Conservation (phyloP, 371 early-diverging fungal species). For the Saksenaea vasiformis region DNA sequence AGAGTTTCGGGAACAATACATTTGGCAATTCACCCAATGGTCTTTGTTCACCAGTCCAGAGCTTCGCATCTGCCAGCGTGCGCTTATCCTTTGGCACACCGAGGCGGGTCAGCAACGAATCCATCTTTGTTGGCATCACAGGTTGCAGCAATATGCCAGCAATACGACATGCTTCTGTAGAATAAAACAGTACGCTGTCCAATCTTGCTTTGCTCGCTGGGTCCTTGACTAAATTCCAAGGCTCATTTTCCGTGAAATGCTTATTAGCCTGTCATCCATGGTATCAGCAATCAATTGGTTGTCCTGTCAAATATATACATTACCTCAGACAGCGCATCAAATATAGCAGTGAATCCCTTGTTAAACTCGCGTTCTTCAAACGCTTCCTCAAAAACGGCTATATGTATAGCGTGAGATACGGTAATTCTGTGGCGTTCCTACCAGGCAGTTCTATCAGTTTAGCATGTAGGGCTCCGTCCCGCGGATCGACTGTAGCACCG, state of each 20-base stretch:
- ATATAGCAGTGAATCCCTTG: slow-evolving; percentile 53
- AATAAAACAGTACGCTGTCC: slow-evolving; percentile 66
- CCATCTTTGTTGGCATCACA: slow-evolving; percentile 83
- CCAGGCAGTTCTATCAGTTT: slow-evolving; percentile 45
- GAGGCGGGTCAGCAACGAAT: slow-evolving; percentile 63
- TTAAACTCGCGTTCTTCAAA: slow-evolving; percentile 53
- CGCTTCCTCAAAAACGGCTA: slow-evolving; percentile 33
- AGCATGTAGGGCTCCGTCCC: slow-evolving; percentile 40
- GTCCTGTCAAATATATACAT: not conserved
- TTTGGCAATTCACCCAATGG: slow-evolving; percentile 13
- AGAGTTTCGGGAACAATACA: slow-evolving; percentile 27
- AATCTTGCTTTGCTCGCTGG: slow-evolving; percentile 36
- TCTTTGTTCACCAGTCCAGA: slow-evolving; percentile 20
- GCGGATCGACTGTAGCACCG: slow-evolving; percentile 21
- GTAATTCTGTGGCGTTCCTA: slow-evolving; percentile 19
- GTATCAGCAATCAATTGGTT: not conserved
- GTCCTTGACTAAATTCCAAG: slow-evolving; percentile 77
- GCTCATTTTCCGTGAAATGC: slow-evolving; percentile 70
- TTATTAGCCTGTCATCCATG: slow-evolving; percentile 62
- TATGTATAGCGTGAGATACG: not conserved
- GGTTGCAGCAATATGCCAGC: slow-evolving; percentile 81
- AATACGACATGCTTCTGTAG: slow-evolving; percentile 77
- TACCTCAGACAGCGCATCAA: slow-evolving; percentile 62
- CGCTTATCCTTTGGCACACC: slow-evolving; percentile 55
- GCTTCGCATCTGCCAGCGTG: slow-evolving; percentile 45